These are phyloP conservation scores for Scedosporium aurantiacum DNA, from an alignment of 2,329 filamentous ascomycete species.

Conservation along the genomic window DNA sequence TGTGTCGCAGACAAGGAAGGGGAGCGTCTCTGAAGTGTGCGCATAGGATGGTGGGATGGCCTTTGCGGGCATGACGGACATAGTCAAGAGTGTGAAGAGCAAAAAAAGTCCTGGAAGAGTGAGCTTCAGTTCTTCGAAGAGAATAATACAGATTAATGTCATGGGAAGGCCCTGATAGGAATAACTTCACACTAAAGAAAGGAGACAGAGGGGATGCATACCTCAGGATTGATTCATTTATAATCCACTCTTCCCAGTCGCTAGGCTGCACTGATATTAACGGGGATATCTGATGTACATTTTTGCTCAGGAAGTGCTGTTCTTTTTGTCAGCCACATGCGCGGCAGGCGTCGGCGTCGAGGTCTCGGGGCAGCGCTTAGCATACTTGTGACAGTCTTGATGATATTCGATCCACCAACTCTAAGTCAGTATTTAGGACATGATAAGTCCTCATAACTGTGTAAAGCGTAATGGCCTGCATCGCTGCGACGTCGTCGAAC, in stretches of 20 bases:
- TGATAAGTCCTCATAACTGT: not conserved
- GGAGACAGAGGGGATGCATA: not conserved
- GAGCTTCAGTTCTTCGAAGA: not conserved
- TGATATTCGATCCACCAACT: not conserved
- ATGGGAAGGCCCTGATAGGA: not conserved
- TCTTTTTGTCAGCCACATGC: not conserved
- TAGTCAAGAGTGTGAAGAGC: not conserved
- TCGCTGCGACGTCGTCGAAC: not conserved
- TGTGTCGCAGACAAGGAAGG: not conserved
- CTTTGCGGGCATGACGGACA: not conserved
- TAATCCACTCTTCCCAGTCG: constrained; percentile 2
- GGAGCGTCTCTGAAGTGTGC: not conserved
- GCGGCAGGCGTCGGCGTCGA: not conserved
- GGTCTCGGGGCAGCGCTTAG: not conserved
- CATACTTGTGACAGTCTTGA: not conserved
- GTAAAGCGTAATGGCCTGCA: not conserved
- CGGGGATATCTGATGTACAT: not conserved
- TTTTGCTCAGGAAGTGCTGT: not conserved
- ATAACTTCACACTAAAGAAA: not conserved
- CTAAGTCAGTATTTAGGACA: not conserved
- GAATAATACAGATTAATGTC: too few relatives aligned
- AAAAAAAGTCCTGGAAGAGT: not conserved
- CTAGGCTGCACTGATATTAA: not conserved
- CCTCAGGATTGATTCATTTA: not conserved
- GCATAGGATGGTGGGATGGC: not conserved